These are phyloP conservation scores for Cardiospermum halicacabum DNA, from an alignment of 345 rosid genomes.

Conservation along the genomic window DNA sequence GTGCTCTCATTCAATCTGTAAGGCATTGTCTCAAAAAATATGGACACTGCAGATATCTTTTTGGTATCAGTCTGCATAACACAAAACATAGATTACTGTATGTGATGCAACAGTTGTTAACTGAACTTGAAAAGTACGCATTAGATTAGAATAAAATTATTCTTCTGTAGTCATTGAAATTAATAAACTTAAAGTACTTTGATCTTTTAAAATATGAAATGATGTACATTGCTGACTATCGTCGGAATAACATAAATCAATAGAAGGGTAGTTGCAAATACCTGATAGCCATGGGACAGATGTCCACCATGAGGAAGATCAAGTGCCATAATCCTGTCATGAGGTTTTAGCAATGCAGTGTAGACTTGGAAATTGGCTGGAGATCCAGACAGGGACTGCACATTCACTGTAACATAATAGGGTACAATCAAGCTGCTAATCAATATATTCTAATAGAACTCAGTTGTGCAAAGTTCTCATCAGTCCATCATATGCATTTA, in stretches of 20 bases:
- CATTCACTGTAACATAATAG: constrained; percentile 64
- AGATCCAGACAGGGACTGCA: constrained; percentile 95
- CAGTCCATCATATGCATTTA: not conserved
- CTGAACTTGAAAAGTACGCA: not conserved
- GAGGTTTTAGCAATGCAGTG: constrained; percentile 89
- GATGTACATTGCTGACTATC: not conserved
- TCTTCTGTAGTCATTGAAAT: not conserved
- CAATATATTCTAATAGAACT: constrained; percentile 9
- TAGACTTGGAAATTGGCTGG: constrained; percentile 96
- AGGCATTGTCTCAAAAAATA: constrained; percentile 99
- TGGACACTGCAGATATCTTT: constrained; percentile 96
- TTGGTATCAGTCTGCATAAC: constrained; percentile 91
- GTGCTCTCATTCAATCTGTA: constrained; percentile 93
- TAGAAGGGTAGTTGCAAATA: constrained; percentile 20
- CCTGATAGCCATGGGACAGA: constrained; percentile 99
- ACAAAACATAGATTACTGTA: constrained; percentile 3
- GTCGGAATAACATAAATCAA: not conserved
- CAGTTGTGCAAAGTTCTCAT: constrained; percentile 5
- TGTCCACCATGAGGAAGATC: constrained; percentile 99
- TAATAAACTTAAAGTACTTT: not conserved
- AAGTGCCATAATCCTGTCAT: constrained; percentile 99
- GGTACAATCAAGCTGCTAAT: constrained; percentile 1
- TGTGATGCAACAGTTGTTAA: constrained; percentile 10
- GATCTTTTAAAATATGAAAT: not conserved
- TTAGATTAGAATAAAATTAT: not conserved